These are phyloP conservation scores for Brassica juncea DNA, from an alignment of 345 rosid genomes.

Conservation along the genomic window DNA sequence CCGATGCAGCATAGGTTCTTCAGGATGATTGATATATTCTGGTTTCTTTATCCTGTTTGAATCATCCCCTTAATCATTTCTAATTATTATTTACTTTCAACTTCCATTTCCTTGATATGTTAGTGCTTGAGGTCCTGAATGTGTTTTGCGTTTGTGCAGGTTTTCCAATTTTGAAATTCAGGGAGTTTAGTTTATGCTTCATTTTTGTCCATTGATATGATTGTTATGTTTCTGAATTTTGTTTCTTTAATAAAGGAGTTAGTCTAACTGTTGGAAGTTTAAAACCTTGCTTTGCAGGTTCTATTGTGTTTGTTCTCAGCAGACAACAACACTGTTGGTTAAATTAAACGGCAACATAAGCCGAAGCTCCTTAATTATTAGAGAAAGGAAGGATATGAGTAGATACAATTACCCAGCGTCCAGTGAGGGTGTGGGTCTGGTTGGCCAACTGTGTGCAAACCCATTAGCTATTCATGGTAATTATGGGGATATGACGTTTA, in stretches of 20 bases:
- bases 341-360: neutral
- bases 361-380: slow-evolving; percentile 2
- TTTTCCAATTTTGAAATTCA: slow-evolving; percentile 50
- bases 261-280: slow-evolving; percentile 34
- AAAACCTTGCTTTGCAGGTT: slow-evolving; percentile 26
- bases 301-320: slow-evolving; percentile 21
- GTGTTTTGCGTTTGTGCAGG: slow-evolving; percentile 73
- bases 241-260: neutral
- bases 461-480: slow-evolving; percentile 25
- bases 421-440: neutral
- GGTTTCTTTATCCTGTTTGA: no score
- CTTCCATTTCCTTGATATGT: slow-evolving; percentile 34
- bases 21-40: slow-evolving; percentile 27
- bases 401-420: neutral
- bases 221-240: slow-evolving; percentile 17
- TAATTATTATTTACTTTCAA: neutral
- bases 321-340: neutral
- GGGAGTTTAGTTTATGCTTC: slow-evolving; percentile 47
- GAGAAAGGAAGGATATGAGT: slow-evolving; percentile 7
- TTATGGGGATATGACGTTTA: neutral
- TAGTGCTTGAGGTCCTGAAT: slow-evolving; percentile 40
- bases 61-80: no score
- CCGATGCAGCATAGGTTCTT: slow-evolving; percentile 18
- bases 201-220: slow-evolving; percentile 31
- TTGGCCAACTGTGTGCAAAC: slow-evolving; percentile 5